These are phyloP conservation scores for Podila epigama DNA, from an alignment of 192 early-diverging fungal genomes.

Conservation along the genomic window DNA sequence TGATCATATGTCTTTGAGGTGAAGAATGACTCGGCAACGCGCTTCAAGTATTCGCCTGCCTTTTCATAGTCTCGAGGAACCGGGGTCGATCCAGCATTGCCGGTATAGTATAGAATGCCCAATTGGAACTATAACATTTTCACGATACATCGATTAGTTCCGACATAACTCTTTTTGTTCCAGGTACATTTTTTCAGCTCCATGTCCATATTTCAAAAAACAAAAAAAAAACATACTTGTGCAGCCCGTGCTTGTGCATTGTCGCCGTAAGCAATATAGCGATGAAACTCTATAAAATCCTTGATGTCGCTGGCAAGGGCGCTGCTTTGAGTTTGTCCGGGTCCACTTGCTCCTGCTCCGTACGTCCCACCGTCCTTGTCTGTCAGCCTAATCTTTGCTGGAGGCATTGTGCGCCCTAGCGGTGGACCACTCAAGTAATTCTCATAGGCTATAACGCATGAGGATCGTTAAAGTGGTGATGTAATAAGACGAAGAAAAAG, in stretches of 20 bases:
- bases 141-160: no score
- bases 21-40: constrained; percentile 60
- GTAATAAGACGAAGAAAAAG: background rate
- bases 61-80: constrained; percentile 64
- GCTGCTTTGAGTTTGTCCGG: constrained; percentile 12
- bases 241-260: constrained; percentile 58
- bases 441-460: constrained; percentile 72
- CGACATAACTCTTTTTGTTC: no score
- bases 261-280: constrained; percentile 69
- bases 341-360: constrained; percentile 79
- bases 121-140: constrained; percentile 60
- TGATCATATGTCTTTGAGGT: constrained; percentile 22
- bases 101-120: constrained; percentile 86
- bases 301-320: constrained; percentile 55
- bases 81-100: constrained; percentile 53
- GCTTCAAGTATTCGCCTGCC: constrained; percentile 67
- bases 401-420: constrained; percentile 77
- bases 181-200: no score
- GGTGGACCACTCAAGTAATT: constrained; percentile 81
- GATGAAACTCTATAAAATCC: constrained; percentile 84
- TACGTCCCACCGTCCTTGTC: constrained; percentile 86
- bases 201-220: no score
- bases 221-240: constrained; percentile 46
- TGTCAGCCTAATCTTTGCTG: constrained; percentile 70
- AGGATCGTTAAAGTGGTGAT: no score